Base-by-base conservation (phyloP, 208 protist genomes). In the Leishmania major region DNA sequence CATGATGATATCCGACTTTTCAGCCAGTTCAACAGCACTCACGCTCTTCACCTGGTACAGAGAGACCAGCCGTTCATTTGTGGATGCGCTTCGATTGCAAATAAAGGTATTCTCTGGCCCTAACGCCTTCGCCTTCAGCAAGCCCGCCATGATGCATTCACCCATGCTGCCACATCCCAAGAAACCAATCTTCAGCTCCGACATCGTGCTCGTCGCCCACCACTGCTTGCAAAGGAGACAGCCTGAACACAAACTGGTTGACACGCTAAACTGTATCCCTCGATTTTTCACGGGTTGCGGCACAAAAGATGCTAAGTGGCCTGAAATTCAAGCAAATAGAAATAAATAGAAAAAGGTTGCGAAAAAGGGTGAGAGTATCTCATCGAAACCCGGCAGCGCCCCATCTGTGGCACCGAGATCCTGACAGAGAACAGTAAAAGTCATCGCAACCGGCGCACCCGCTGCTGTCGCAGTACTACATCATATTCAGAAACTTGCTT, bases 141-240 rank as follows among this genome's bases (percentile, higher is more conserved):
- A 53, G 1, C 95, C 95, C 6, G 71, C 70, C 51, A 99, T 90
- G 55, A 99, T 98, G 82, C 97, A 95, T 57, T 91, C 87, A 7
- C 87, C 95, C 97, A 99, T 99, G 80, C 89, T 95, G n/a, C 98
- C 98, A 62, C 92, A 98, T 43, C 98, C 98, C 64, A 99, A 79
- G 89, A 99, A 99, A 45, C 95, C 95, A 78, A 99, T 82, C 40
- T 71, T 89, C 22, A n/a, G 31, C 8, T 79, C 43, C 28, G 71
- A 22, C 79, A 78, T 80, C 59, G 57, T 78, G 66, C 5, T 53
- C 7, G 37, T n/a, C 59, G 2, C 15, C 31, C 60, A 13, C 31
- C 7, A 13, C 17, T 28, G 1, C 4, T 53, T 49, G 22, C 3
- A 37, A 43, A 77, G 35, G 59, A 69, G n/a, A 57, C 35, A n/a